These are phyloP conservation scores for Chaetomiaceae sp. DNA, from an alignment of 2,329 filamentous ascomycete species.

Conservation along the genomic window DNA sequence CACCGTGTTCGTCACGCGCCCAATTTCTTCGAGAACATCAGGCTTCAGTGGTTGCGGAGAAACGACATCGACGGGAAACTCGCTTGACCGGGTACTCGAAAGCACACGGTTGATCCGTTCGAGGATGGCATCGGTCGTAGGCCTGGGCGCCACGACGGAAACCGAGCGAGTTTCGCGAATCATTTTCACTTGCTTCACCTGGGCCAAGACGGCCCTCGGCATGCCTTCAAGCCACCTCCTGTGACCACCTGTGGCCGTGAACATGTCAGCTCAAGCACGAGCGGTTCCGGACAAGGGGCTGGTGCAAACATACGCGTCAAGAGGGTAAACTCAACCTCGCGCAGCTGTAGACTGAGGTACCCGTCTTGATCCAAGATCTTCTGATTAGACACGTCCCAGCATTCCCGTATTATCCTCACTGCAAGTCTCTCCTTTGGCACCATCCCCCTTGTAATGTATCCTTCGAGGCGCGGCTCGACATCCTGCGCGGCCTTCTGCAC, in stretches of 20 bases:
- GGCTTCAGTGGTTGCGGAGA: constrained; percentile 22
- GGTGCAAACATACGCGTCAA: constrained; percentile 37
- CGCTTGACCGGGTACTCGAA: constrained; percentile 19
- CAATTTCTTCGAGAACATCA: constrained; percentile 31
- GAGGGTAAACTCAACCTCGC: constrained; percentile 37
- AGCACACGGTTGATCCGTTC: constrained; percentile 30
- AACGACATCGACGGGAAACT: constrained; percentile 25
- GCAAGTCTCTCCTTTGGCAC: constrained; percentile 37
- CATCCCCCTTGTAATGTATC: constrained; percentile 26
- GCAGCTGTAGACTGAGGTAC: constrained; percentile 34
- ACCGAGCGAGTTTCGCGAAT: constrained; percentile 26
- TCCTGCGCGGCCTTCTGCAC: constrained; percentile 15
- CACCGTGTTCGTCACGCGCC: constrained; percentile 35
- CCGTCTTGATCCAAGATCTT: constrained; percentile 41
- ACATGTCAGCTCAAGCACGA: constrained; percentile 8
- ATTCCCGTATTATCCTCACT: constrained; percentile 39
- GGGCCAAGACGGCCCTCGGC: constrained; percentile 26
- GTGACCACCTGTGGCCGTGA: constrained; percentile 28
- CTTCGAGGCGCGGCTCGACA: constrained; percentile 23
- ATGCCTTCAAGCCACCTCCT: constrained; percentile 32
- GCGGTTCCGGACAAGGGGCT: not conserved
- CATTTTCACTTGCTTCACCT: constrained; percentile 35
- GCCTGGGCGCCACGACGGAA: constrained; percentile 33
- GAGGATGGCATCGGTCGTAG: constrained; percentile 32
- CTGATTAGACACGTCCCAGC: constrained; percentile 45